These are phyloP conservation scores for Aquilaria sinensis DNA, from an alignment of 345 rosid genomes.

Conservation along the genomic window DNA sequence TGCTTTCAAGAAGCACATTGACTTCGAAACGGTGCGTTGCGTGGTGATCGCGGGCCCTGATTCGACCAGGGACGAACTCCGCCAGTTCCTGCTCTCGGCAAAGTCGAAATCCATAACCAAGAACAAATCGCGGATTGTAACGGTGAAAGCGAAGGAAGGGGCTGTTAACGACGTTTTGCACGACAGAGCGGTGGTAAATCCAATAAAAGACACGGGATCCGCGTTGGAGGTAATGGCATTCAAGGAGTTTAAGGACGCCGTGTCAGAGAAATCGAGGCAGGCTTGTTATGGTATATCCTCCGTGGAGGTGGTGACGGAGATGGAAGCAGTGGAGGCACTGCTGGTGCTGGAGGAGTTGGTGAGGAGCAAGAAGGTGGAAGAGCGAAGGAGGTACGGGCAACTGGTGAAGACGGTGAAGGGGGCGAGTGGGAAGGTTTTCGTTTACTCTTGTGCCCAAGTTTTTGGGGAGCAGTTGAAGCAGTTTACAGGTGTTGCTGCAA, in stretches of 20 bases:
- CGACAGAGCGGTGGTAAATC: neutral
- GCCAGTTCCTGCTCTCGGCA: neutral
- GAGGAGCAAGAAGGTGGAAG: neutral
- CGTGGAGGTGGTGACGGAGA: conserved; percentile 10
- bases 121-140: conserved; percentile 9
- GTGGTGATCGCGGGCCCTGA: conserved; percentile 10
- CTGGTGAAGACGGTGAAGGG: conserved; percentile 18
- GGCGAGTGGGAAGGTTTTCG: conserved; percentile 10
- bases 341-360: conserved; percentile 17
- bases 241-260: conserved; percentile 9
- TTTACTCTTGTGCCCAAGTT: conserved; percentile 8
- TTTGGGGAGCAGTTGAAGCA: conserved; percentile 6
- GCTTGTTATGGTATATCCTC: conserved; percentile 14
- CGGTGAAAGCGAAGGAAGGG: neutral
- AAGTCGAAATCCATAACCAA: conserved; percentile 5
- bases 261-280: neutral
- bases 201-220: conserved; percentile 9
- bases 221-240: conserved; percentile 10
- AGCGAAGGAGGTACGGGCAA: conserved; percentile 3
- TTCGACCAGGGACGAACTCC: conserved; percentile 4
- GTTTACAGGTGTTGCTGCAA: too few relatives aligned
- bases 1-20: neutral
- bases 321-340: conserved; percentile 11
- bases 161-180: conserved; percentile 8
- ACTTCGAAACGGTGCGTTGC: conserved; percentile 8